Evolutionary conservation across 345 rosid species (phyloP).

Genomic region (Hypericum androsaemum): DNA sequence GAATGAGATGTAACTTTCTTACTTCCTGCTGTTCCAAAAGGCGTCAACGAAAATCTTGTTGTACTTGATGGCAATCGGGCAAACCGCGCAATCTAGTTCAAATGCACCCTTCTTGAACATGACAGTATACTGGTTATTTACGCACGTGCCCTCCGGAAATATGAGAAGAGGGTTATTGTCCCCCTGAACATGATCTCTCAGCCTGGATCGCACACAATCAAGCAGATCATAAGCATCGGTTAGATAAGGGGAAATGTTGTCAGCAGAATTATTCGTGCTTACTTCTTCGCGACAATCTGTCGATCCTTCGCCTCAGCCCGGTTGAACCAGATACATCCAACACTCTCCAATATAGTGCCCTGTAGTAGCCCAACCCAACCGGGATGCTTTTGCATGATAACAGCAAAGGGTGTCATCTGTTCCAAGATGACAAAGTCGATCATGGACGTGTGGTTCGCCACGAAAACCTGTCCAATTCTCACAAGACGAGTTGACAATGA

Average conservation of each 20-base stretch:
- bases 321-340: too few species aligned
- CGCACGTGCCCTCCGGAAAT: conserved; percentile 98
- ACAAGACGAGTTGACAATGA: conserved; percentile 6
- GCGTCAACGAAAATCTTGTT: conserved; percentile 97
- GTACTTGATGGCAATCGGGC: conserved; percentile 95
- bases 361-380: conserved; percentile 69
- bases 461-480: conserved; percentile 66
- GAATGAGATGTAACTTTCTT: conserved; percentile 16
- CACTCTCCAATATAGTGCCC: too few species aligned
- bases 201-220: conserved; percentile 35
- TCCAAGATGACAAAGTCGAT: conserved; percentile 91
- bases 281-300: too few species aligned
- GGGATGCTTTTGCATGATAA: conserved; percentile 99
- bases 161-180: conserved; percentile 95
- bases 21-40: conserved; percentile 99
- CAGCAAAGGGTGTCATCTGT: conserved; percentile 98
- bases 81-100: conserved; percentile 88
- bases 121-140: conserved; percentile 88
- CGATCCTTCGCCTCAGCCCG: too few species aligned
- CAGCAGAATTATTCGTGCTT: too few species aligned
- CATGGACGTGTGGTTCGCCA: conserved; percentile 99
- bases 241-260: too few species aligned
- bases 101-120: conserved; percentile 99
- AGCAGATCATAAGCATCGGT: too few species aligned
- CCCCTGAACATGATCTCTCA: conserved; percentile 85